These are phyloP conservation scores for Smithsoniella earleae DNA, from an alignment of 163 green algal genomes.

Conservation along the genomic window DNA sequence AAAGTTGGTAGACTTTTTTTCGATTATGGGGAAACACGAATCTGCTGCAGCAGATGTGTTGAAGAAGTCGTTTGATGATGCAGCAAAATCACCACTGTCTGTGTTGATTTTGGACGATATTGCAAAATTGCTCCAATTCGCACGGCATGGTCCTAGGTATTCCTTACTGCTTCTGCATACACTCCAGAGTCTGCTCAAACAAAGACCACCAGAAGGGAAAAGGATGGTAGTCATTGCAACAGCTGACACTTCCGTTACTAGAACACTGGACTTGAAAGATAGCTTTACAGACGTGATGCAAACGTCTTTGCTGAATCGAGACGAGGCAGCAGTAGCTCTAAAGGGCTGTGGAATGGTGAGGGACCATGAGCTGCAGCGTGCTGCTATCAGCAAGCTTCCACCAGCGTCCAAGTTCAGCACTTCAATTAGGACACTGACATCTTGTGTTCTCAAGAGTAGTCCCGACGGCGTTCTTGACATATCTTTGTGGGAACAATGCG, in stretches of 20 bases:
- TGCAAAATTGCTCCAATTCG: conserved; percentile 90
- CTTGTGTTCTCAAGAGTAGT: conserved; percentile 6
- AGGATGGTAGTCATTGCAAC: conserved; percentile 83
- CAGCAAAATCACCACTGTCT: conserved; percentile 79
- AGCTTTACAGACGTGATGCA: conserved; percentile 1
- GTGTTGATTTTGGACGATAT: conserved; percentile 97
- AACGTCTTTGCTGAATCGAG: conserved; percentile 32
- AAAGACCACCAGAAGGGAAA: conserved; percentile 66
- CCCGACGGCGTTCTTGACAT: conserved; percentile 10
- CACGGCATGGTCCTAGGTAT: conserved; percentile 83
- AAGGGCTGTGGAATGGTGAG: conserved; percentile 31
- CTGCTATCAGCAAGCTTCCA: neutral
- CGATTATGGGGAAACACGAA: conserved; percentile 1
- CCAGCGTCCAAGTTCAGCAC: neutral
- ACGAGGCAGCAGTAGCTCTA: conserved; percentile 2
- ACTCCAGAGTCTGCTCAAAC: conserved; percentile 83
- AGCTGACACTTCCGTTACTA: conserved; percentile 49
- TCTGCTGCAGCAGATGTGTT: conserved; percentile 33
- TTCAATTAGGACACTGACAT: conserved; percentile 9
- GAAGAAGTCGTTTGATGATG: conserved; percentile 91
- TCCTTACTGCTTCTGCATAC: conserved; percentile 54
- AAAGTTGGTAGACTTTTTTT: conserved; percentile 62
- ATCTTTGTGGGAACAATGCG: neutral
- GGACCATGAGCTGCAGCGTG: conserved; percentile 29
- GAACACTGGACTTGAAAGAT: conserved; percentile 9